Conservation (phyloP, 257 asterid genomes). For the Nicotiana noctiflora region DNA sequence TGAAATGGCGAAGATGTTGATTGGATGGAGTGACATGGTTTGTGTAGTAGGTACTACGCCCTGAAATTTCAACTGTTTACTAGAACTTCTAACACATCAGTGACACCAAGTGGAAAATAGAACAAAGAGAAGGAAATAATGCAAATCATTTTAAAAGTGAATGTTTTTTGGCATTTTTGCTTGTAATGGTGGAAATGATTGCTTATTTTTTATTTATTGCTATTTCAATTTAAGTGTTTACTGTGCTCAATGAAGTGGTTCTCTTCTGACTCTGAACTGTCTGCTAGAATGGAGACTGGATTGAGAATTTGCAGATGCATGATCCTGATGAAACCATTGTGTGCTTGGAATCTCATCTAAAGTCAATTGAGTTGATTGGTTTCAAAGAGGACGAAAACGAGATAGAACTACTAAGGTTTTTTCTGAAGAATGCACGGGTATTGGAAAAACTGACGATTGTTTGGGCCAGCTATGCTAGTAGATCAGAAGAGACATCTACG, state of each 20-base stretch:
- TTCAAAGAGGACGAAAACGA: neutral
- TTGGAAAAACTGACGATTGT: neutral
- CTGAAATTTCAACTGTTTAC: neutral
- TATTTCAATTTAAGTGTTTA: neutral
- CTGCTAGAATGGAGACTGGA: neutral
- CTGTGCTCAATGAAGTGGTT: neutral
- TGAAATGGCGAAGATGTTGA: neutral
- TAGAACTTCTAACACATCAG: neutral
- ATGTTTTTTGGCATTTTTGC: neutral
- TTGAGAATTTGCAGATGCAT: neutral
- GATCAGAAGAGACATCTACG: neutral
- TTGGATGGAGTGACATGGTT: neutral
- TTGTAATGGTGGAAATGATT: neutral
- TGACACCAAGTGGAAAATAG: neutral
- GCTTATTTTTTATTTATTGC: neutral
- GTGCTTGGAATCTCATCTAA: constrained; percentile 11
- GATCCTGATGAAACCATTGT: constrained; percentile 5
- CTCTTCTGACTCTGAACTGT: neutral
- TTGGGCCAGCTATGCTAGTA: neutral
- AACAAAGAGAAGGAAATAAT: neutral
- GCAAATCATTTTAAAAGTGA: neutral
- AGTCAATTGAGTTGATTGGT: neutral
- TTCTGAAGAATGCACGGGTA: constrained; percentile 5
- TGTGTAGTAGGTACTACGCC: neutral
- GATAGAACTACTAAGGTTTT: neutral